Conservation (phyloP, 768 basidiomycete genomes). For the Pisolithus albus region DNA sequence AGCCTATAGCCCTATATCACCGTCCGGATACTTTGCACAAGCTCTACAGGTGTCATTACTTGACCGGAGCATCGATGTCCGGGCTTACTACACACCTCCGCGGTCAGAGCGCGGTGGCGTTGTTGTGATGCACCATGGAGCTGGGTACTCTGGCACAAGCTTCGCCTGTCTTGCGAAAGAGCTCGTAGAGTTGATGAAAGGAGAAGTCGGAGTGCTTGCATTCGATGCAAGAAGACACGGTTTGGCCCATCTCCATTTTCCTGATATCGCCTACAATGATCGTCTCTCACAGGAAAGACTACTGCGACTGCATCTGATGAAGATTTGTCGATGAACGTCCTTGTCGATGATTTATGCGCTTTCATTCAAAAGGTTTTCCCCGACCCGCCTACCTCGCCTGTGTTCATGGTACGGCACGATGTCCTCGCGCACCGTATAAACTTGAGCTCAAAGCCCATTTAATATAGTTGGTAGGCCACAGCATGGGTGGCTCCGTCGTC, state of each 20-base stretch:
- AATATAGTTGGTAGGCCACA: conserved; percentile 80
- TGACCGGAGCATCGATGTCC: conserved; percentile 52
- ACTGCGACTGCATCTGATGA: conserved; percentile 19
- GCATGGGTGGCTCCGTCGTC: conserved; percentile 92
- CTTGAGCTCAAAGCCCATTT: not conserved
- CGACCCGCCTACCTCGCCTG: conserved; percentile 54
- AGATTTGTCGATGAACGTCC: conserved; percentile 57
- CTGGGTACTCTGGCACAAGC: conserved; percentile 83
- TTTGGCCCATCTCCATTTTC: conserved; percentile 28
- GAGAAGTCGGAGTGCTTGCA: conserved; percentile 75
- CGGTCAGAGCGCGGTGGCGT: conserved; percentile 45
- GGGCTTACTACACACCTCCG: conserved; percentile 82
- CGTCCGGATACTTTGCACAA: conserved; percentile 66
- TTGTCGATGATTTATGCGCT: conserved; percentile 68
- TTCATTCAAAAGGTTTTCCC: conserved; percentile 68
- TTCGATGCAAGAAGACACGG: conserved; percentile 87
- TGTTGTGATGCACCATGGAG: conserved; percentile 92
- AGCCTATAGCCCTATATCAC: conserved; percentile 72
- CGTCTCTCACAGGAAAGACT: conserved; percentile 17
- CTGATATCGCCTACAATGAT: not conserved
- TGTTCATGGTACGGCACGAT: conserved; percentile 54
- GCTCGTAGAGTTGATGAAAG: conserved; percentile 49
- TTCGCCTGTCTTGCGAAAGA: conserved; percentile 91
- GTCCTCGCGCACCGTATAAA: not conserved
- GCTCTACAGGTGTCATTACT: conserved; percentile 74